Percentiles rank a stretch among this genome's conserved stretches.
Conservation (phyloP, 2,329 filamentous ascomycete genomes). For the Cytospora leucostoma region DNA sequence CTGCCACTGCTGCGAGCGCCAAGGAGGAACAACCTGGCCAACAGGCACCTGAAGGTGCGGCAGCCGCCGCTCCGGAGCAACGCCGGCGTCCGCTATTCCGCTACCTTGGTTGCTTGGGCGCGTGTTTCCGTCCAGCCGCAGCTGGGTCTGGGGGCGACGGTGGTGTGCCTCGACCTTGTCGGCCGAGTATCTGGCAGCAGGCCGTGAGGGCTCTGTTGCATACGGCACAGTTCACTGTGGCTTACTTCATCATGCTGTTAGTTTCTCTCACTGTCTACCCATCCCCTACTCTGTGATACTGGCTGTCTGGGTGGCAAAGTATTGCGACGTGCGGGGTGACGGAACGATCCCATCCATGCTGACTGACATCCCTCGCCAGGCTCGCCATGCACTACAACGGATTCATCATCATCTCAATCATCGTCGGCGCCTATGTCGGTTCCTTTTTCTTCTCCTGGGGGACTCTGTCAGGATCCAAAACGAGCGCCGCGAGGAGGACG, state of each 20-base stretch:
- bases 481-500: conserved; percentile 15
- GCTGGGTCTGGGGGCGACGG: neutral
- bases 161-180: conserved; percentile 36
- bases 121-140: no score
- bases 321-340: neutral
- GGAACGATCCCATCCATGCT: neutral
- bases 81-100: no score
- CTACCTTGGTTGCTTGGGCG: no score
- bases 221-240: conserved; percentile 70
- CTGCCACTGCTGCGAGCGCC: neutral
- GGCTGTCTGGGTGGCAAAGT: neutral
- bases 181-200: conserved; percentile 67
- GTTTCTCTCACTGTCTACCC: conserved; percentile 16
- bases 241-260: conserved; percentile 76
- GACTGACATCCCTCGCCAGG: conserved; percentile 27
- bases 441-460: conserved; percentile 47
- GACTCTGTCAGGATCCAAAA: neutral
- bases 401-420: conserved; percentile 80
- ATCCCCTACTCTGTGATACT: neutral
- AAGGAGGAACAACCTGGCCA: neutral
- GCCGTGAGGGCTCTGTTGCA: conserved; percentile 66
- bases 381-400: conserved; percentile 65
- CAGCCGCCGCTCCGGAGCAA: no score
- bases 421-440: conserved; percentile 74
- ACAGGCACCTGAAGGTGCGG: no score